Evolutionary conservation across 2,329 filamentous ascomycete species (phyloP), one percentile per base, ranked within the genome.

Genomic region (Exophiala bonariae): DNA sequence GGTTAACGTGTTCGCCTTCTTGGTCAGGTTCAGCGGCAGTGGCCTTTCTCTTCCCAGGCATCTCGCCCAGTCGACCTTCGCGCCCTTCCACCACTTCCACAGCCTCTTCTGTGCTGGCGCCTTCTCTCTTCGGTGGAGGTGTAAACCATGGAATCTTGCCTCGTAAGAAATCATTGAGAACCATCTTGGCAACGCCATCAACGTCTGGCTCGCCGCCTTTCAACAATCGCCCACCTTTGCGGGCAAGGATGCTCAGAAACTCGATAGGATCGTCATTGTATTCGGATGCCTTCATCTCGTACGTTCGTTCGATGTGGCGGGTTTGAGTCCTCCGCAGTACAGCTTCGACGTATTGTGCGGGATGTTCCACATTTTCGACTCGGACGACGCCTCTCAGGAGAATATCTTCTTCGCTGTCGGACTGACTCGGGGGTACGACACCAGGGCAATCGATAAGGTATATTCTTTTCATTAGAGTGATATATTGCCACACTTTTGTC

Each of bases 401-500:
- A 45, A 99, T 86, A 57, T 96, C 91, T 60, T 91, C 83, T 20
- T 91, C 87, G 0, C 85, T 87, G 62, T 96, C 92, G 44, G 82
- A 82, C 52, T 82, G 82, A 56, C 87, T 93, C 0, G 93, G 92
- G 3, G 93, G 93, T 1, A 97, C 93, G 32, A 99, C 90, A 68
- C 93, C 93, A 31, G 93, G 93, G 62, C 92, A 97, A 62, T 99
- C 93, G 60, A 99, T 97, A 44, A 99, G 80, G 69, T 92, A 91
- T 42, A 95, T 95, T 44, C 89, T 79, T 73, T 91, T 95, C 87
- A 95, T 96, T 50, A 97, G 71, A 2, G 90, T 96, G 58, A 96
- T 89, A 63, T 96, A 96, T 66, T 96, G 92, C 92, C 93, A 97
- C 22, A 96, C 87, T 71, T 96, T 97, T 26, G 92, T 97, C 74